These are phyloP conservation scores for Boletus eberwhitei DNA, from an alignment of 768 basidiomycete species.

Conservation along the genomic window DNA sequence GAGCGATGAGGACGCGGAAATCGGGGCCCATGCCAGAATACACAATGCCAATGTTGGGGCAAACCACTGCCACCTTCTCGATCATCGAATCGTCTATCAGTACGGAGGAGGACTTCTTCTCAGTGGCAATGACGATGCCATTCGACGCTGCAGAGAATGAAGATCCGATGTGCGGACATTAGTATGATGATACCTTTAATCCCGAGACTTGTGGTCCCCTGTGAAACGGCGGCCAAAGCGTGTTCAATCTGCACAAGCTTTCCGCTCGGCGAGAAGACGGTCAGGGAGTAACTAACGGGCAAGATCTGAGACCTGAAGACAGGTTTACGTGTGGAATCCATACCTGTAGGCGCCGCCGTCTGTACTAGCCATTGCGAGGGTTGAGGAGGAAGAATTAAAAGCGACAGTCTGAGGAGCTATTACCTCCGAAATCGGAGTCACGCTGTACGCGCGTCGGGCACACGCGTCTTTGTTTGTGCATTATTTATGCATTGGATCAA, in stretches of 20 bases:
- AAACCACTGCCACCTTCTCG: slow-evolving; percentile 95
- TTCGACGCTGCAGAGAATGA: slow-evolving; percentile 73
- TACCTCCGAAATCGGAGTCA: slow-evolving; percentile 1
- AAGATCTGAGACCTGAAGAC: slow-evolving; percentile 17
- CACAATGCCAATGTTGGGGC: slow-evolving; percentile 98
- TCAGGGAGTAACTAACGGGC: slow-evolving; percentile 85
- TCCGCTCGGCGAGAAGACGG: slow-evolving; percentile 98
- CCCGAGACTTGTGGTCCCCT: slow-evolving; percentile 94
- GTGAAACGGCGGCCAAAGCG: slow-evolving; percentile 92
- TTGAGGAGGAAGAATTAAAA: slow-evolving; percentile 19
- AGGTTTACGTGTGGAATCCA: slow-evolving; percentile 15
- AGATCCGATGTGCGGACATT: slow-evolving; percentile 23
- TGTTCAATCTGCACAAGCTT: slow-evolving; percentile 99
- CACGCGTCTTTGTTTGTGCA: slow-evolving; percentile 28
- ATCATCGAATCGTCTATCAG: slow-evolving; percentile 97
- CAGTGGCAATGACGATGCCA: slow-evolving; percentile 98
- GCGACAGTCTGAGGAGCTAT: slow-evolving; percentile 18
- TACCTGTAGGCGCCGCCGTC: slow-evolving; percentile 81
- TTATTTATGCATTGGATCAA: slow-evolving; percentile 19
- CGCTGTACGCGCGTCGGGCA: slow-evolving; percentile 27
- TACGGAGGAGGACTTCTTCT: slow-evolving; percentile 98
- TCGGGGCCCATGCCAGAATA: slow-evolving; percentile 99
- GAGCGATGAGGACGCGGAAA: slow-evolving; percentile 89
- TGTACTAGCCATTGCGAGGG: slow-evolving; percentile 65
- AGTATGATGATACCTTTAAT: slow-evolving; percentile 76